Base-by-base conservation (phyloP, 2,329 filamentous ascomycete genomes). In the Neospermospora avenae region DNA sequence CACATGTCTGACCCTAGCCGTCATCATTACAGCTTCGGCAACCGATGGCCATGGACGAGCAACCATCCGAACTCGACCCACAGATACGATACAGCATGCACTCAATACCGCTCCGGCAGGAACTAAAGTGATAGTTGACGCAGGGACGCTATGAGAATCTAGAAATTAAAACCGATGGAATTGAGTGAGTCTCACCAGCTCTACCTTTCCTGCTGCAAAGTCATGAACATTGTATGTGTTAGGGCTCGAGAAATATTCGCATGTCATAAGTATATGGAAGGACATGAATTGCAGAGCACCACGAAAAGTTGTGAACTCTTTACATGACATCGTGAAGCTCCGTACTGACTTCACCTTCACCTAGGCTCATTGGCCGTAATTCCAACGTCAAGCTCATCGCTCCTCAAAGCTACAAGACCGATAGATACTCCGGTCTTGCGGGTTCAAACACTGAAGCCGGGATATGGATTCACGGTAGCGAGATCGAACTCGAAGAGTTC, bases 391-490 rank as follows among this genome's bases (percentile, higher is more conserved):
- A 41, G 20, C 35, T 55, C 52, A 45, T 63, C 8, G 68, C 72
- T 18, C 72, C 71, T 3, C 14, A 46, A 2, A 65, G 46, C 6
- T 35, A 62, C 3, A 46, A 46, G 20, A 20, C 44, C 1, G 76
- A 76, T 57, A 45, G 45, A 1, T 76, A 74, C 59, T 69, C 71
- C 10, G 73, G 70, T 8, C 58, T 76, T 1, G 69, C 67, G 3
- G 70, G 72, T 13, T 48, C 56, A 5, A 54, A 46, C 1, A 70
- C 59, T 20, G 62, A 69, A 22, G 70, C 70, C 10, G 74, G 74
- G 2, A 75, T 77, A 37, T 76, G 75, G n/a, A 62, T 77, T 22
- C 62, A 63, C 6, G 74, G 75, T 5, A 57, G 59, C 7, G 66
- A 68, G 1, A 64, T 76, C 51, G 49, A 68, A 31, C 57, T 73